Conservation (phyloP, 208 protist species). For the Acanthamoeba royreba region DNA sequence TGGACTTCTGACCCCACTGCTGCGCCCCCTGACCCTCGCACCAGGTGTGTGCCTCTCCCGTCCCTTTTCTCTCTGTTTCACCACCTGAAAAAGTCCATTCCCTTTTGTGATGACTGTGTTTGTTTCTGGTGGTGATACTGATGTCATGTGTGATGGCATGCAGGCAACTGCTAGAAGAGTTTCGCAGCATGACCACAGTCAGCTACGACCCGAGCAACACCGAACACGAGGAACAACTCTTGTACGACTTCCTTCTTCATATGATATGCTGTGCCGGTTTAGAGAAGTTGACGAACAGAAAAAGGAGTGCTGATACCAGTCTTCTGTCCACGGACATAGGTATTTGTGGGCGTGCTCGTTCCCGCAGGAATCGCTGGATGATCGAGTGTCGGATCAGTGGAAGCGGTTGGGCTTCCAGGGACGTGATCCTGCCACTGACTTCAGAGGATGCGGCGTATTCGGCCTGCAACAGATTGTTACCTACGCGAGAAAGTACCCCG, state of each 20-base stretch:
- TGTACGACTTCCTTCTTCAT: no score
- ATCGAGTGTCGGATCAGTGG: background rate
- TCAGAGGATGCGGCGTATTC: conserved; percentile 8
- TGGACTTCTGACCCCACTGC: background rate
- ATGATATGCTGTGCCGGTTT: no score
- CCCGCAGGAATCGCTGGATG: background rate
- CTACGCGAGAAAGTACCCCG: background rate
- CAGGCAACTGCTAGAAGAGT: background rate
- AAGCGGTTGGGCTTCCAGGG: conserved; percentile 14
- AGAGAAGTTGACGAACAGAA: no score
- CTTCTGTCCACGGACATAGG: no score
- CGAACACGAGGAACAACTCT: conserved; percentile 9
- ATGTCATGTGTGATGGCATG: background rate
- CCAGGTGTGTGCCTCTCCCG: background rate
- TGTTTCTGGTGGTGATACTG: no score
- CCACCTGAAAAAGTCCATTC: no score
- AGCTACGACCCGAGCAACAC: background rate
- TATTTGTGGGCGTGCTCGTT: conserved; percentile 6
- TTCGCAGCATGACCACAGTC: background rate
- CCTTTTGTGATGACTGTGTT: no score
- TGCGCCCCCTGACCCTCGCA: background rate
- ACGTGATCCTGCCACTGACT: background rate
- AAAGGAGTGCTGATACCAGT: no score
- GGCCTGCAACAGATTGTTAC: background rate
- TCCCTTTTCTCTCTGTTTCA: background rate